Percentiles rank a stretch among this genome's conserved stretches.
Conservation (phyloP, 2,329 filamentous ascomycete genomes). For the Eutypella sp. region DNA sequence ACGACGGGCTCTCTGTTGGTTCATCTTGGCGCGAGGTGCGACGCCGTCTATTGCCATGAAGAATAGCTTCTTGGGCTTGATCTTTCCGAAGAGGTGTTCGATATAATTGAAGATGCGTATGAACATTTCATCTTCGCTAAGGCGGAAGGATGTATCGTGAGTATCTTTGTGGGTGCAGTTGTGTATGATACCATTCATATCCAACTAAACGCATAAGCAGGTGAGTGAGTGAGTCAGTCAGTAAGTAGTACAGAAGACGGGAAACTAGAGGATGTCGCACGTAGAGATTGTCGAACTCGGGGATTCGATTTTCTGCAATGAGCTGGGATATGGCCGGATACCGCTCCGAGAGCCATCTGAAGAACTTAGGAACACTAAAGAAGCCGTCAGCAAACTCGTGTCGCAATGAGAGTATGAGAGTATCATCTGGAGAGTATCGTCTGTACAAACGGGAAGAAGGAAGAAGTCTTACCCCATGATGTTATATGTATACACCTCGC, state of each 20-base stretch:
- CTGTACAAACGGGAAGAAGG: neutral
- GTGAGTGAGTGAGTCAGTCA: too few relatives aligned
- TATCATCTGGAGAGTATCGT: too few relatives aligned
- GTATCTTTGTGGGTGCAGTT: slow-evolving; percentile 98
- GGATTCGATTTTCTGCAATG: slow-evolving; percentile 97
- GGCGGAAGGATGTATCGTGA: slow-evolving; percentile 83
- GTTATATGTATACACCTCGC: too few relatives aligned
- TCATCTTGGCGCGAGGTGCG: slow-evolving; percentile 98
- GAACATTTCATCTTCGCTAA: slow-evolving; percentile 99
- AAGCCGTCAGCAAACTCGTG: slow-evolving; percentile 10
- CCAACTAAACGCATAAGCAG: slow-evolving; percentile 51
- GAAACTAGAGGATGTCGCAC: slow-evolving; percentile 37
- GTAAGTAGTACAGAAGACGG: slow-evolving; percentile 15
- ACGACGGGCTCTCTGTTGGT: slow-evolving; percentile 91
- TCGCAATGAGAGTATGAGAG: neutral
- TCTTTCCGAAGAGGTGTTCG: slow-evolving; percentile 96
- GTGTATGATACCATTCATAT: slow-evolving; percentile 99
- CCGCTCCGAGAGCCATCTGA: slow-evolving; percentile 98
- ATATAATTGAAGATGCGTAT: slow-evolving; percentile 99
- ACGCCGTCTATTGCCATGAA: slow-evolving; percentile 99
- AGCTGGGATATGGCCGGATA: slow-evolving; percentile 98
- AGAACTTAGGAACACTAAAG: slow-evolving; percentile 75
- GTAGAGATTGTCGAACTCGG: slow-evolving; percentile 97
- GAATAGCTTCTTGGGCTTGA: slow-evolving; percentile 96
- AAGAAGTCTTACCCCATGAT: neutral